These are phyloP conservation scores for Ophiostoma piceae DNA, from an alignment of 2,329 filamentous ascomycete species.

Conservation along the genomic window DNA sequence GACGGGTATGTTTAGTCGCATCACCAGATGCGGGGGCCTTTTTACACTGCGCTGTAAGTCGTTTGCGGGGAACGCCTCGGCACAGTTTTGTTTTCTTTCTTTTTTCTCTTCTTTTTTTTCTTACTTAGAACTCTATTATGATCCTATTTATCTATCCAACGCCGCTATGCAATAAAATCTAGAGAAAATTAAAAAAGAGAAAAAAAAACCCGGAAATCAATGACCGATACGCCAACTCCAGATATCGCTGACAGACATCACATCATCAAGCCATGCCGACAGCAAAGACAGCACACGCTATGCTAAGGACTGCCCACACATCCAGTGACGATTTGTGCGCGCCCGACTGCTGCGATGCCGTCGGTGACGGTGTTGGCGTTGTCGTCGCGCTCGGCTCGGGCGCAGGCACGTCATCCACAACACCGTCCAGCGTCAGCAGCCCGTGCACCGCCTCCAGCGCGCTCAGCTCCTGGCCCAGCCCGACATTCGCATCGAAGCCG, in stretches of 20 bases:
- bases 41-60: too few species aligned
- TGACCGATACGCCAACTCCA: too few species aligned
- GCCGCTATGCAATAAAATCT: too few species aligned
- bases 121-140: too few species aligned
- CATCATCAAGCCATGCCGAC: constrained; percentile 22
- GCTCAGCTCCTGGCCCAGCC: constrained; percentile 60
- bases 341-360: constrained; percentile 22
- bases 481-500: constrained; percentile 50
- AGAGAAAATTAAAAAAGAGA: too few species aligned
- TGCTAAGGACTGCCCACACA: constrained; percentile 19
- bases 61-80: too few species aligned
- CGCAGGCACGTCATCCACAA: constrained; percentile 15
- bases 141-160: too few species aligned
- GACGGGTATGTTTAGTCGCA: too few species aligned
- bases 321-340: constrained; percentile 21
- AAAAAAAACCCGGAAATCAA: not conserved
- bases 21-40: too few species aligned
- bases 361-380: not conserved
- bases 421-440: constrained; percentile 38
- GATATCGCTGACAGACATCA: not conserved
- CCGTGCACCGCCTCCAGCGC: constrained; percentile 60
- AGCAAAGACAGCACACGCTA: constrained; percentile 18
- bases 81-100: too few species aligned
- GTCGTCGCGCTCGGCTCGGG: not conserved
- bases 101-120: too few species aligned